These are phyloP conservation scores for Rhizopus arrhizus DNA, from an alignment of 371 early-diverging fungal species.

Conservation along the genomic window DNA sequence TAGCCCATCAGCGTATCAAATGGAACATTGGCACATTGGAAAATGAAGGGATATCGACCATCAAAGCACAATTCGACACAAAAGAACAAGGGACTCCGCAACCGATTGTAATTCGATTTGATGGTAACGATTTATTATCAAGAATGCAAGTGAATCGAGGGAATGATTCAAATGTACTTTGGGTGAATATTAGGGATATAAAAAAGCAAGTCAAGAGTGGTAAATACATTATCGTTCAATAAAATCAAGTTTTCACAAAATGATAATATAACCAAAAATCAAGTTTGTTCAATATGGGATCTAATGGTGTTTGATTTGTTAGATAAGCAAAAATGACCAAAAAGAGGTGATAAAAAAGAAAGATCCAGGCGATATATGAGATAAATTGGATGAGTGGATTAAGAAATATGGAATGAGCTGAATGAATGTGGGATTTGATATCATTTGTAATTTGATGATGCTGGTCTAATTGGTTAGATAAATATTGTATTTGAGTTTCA, in stretches of 20 bases:
- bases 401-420: not conserved
- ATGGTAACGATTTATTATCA: constrained; percentile 42
- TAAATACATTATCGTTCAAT: constrained; percentile 30
- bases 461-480: not conserved
- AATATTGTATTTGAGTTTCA: not conserved
- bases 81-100: constrained; percentile 47
- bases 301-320: not conserved
- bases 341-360: not conserved
- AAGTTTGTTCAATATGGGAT: not conserved
- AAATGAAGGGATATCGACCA: constrained; percentile 37
- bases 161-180: constrained; percentile 19
- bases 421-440: not conserved
- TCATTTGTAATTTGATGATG: not conserved
- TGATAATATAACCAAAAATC: not conserved
- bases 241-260: not conserved
- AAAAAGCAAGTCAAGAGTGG: constrained; percentile 33
- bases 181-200: constrained; percentile 24
- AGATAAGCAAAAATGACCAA: not conserved
- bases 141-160: constrained; percentile 24
- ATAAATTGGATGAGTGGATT: not conserved
- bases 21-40: constrained; percentile 51
- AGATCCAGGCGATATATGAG: not conserved
- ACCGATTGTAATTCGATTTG: constrained; percentile 54
- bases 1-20: constrained; percentile 54
- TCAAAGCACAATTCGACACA: constrained; percentile 56